Evolutionary conservation across 228 moss, liverwort and hornwort species (phyloP).

Genomic region (Sphagnum magellanicum): DNA sequence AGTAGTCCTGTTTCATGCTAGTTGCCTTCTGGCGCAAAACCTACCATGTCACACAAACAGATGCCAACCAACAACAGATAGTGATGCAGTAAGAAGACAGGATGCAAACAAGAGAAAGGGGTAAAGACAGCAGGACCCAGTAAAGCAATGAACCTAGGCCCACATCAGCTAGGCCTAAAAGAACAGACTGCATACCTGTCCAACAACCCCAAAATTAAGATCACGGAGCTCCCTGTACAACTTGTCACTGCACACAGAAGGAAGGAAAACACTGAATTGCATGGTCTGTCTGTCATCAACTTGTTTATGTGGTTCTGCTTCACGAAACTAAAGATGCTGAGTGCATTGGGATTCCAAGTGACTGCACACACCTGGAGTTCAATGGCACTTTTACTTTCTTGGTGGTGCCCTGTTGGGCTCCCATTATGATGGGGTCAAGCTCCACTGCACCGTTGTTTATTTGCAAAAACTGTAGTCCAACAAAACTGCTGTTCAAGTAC

Average conservation of each 20-base stretch:
- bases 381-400: conserved; percentile 91
- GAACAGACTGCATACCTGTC: conserved; percentile 40
- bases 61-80: not conserved
- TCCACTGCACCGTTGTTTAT: conserved; percentile 94
- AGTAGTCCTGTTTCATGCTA: conserved; percentile 91
- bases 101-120: no score
- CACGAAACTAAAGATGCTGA: not conserved
- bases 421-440: conserved; percentile 67
- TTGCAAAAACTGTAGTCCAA: conserved; percentile 58
- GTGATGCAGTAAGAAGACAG: no score
- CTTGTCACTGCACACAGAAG: conserved; percentile 55
- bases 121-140: not conserved
- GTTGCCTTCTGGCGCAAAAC: conserved; percentile 87
- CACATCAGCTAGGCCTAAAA: not conserved
- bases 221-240: conserved; percentile 92
- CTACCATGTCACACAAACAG: conserved; percentile 28
- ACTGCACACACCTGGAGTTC: conserved; percentile 58
- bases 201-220: conserved; percentile 90
- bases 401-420: conserved; percentile 40
- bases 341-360: no score
- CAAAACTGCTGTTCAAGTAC: not conserved
- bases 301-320: not conserved
- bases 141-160: not conserved
- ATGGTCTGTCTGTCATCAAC: no score
- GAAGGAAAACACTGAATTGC: not conserved